Base-by-base conservation (phyloP, 768 basidiomycete genomes). In the Amanita fuliginea region DNA sequence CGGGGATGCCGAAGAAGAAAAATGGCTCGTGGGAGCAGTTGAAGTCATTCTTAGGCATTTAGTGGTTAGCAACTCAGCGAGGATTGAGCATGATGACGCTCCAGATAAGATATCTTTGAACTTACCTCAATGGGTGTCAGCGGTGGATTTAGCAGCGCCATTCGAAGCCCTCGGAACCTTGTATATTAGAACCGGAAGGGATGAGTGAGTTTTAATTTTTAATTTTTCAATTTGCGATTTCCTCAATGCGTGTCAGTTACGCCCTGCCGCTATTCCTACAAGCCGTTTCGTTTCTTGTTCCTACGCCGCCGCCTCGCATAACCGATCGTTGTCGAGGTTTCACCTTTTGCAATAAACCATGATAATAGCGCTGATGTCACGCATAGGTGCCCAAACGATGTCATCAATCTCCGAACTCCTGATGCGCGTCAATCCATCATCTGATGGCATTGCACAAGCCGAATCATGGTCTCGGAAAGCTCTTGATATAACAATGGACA, bases 231-330 rank as follows among this genome's bases (percentile, higher is more conserved):
- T 10, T n/a, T 13, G 33, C 18, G 9, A 19, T 21, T 10, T 7
- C 9, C 44, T 34, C 19, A 46, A 13, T 11, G 24, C n/a, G 47
- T 6, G 59, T 42, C 22, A 86, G 83, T 19, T 80, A 74, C 54
- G 82, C 84, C 0, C 66, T 80, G 56, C 74, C 76, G 2, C 68
- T 86, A 4, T 85, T 85, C 60, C 66, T 83, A 8, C 80, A 81
- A 53, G 80, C 82, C 6, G 71, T 81, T 40, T 75, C 77, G 0
- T 64, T 84, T 18, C 69, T 86, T 41, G 66, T 83, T 13, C 79
- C 78, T 3, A 67, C 70, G 1, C 48, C 68, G 1, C 49, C 68
- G n/a, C 66, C 70, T 1, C 57, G 62, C 49, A 59, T 64, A 1
- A 76, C 80, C 52, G 76, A 83, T 52, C 69, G 68, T 45, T 86